Evolutionary conservation across 140 eudicot genomes (phyloP).

Genomic region (Flaveria floridana): DNA sequence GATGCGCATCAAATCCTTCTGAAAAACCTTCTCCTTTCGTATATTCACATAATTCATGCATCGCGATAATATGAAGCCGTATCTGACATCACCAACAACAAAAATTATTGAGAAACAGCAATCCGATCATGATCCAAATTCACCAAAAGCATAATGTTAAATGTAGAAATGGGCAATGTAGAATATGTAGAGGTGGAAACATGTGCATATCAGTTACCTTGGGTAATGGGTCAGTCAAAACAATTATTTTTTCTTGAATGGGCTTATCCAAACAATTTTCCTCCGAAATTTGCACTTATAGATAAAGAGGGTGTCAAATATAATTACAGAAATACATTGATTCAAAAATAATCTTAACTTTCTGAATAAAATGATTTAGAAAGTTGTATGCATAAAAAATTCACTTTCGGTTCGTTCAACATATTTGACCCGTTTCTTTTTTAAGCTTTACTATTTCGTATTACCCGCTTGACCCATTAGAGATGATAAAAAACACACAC

Average conservation of each 20-base stretch:
- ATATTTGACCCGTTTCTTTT: constrained; percentile 5
- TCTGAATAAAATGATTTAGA: not conserved
- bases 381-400: not conserved
- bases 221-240: not conserved
- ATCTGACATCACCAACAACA: constrained; percentile 53
- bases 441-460: not conserved
- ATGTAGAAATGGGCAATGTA: not conserved
- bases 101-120: constrained; percentile 10
- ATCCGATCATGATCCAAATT: constrained; percentile 13
- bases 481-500: not conserved
- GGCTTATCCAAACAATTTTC: not conserved
- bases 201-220: not conserved
- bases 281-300: not conserved
- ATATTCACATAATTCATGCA: constrained; percentile 95
- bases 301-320: not conserved
- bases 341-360: not conserved
- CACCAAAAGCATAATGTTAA: not conserved
- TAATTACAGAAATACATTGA: not conserved
- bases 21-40: constrained; percentile 97
- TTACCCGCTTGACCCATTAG: constrained; percentile 4
- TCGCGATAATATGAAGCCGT: constrained; percentile 89
- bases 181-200: constrained; percentile 18
- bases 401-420: constrained; percentile 2
- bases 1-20: constrained; percentile 99
- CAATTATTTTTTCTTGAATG: not conserved